Evolutionary conservation across 352 stramenopile species (phyloP).

Genomic region (Globisporangium sylvaticum): DNA sequence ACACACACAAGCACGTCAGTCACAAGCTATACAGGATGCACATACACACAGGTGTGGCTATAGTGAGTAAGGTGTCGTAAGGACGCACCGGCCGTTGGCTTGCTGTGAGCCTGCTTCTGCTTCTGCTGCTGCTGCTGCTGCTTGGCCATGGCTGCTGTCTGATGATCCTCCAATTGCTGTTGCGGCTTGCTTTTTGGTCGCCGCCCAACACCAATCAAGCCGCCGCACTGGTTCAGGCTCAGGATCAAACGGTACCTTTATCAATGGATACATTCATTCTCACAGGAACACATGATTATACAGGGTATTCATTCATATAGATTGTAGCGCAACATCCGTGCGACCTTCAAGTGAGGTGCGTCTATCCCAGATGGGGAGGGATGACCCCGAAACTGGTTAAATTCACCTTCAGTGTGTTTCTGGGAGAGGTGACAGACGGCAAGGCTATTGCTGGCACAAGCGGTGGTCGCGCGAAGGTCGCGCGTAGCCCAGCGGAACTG

Average conservation of each 20-base stretch:
- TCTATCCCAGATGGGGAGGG: constrained; percentile 5
- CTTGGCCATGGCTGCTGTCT: constrained; percentile 6
- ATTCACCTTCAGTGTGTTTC: background rate
- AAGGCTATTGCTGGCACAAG: background rate
- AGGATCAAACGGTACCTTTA: background rate
- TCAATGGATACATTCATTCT: background rate
- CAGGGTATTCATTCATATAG: background rate
- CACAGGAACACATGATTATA: background rate
- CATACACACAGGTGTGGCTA: background rate
- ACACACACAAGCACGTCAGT: background rate
- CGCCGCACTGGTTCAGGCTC: background rate
- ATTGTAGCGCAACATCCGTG: background rate
- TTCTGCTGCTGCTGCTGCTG: constrained; percentile 1
- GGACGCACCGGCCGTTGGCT: constrained; percentile 13
- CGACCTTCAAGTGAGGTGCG: background rate
- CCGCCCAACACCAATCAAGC: constrained; percentile 13
- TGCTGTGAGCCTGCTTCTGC: constrained; percentile 3
- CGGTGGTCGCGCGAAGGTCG: constrained; percentile 2
- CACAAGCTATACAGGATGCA: background rate
- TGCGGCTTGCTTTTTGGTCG: background rate
- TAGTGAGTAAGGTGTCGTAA: background rate
- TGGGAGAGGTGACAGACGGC: background rate
- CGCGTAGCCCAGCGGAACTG: background rate
- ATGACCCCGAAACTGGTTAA: background rate
- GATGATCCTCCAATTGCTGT: constrained; percentile 2